Base-by-base conservation (phyloP, 2,329 filamentous ascomycete species). In the Neopestalotiopsis sp. region DNA sequence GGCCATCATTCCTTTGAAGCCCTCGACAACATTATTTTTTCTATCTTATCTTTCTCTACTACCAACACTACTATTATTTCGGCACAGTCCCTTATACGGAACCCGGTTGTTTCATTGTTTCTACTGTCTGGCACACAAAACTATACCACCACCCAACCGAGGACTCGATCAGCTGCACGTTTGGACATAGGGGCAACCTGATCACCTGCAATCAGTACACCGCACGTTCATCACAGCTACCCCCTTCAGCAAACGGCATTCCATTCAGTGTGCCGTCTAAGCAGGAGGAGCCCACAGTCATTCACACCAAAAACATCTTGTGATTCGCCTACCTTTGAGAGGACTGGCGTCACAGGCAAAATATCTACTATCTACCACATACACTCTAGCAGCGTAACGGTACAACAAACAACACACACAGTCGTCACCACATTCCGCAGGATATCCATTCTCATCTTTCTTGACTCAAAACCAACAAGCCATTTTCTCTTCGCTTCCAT, bases 51-150 rank as follows among this genome's bases (percentile, higher is more conserved):
- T 52, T 49, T 38, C 34, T 38, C 34, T 38, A 38, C 34, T 38
- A 38, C 34, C 34, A 38, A 7, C 34, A 38, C 34, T 38, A 38
- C 34, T 10, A 38, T 42, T 45, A 38, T n/a, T 74, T 73, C 73
- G 67, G 69, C 71, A 69, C 65, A 70, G 70, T 71, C 71, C 66
- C 68, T 73, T 68, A 73, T 28, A 49, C 45, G 74, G 73, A 78
- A 78, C 77, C 77, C 76, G 77, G 77, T 75, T 71, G 77, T 79
- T 78, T 78, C 76, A 76, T 70, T 71, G 69, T 74, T 77, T 74
- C 59, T 76, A 32, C 38, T 60, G 68, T 77, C 73, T 72, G 72
- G 68, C 71, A 73, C 70, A 67, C 30, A 56, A 66, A 30, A 28
- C 45, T 34, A 45, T 14, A 66, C 28, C 32, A 57, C 42, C 20